These are phyloP conservation scores for Myochromella boudieri DNA, from an alignment of 768 basidiomycete genomes.

Conservation along the genomic window DNA sequence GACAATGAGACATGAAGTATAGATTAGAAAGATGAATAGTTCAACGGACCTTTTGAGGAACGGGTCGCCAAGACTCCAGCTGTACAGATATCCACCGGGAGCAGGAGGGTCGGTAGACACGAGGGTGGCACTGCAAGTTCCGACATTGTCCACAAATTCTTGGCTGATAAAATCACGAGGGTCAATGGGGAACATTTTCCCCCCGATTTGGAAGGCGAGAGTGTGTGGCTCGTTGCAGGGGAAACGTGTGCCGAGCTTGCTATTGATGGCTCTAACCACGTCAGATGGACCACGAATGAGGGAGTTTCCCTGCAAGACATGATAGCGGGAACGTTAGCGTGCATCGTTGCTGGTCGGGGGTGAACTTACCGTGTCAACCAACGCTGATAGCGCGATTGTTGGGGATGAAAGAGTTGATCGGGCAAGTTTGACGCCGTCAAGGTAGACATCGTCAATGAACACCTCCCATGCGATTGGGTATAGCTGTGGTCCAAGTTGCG, in stretches of 20 bases:
- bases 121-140: constrained; percentile 53
- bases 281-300: constrained; percentile 75
- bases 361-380: constrained; percentile 68
- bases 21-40: background rate
- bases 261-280: constrained; percentile 49
- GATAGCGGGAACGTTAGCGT: background rate
- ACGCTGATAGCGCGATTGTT: constrained; percentile 55
- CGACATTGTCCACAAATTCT: constrained; percentile 32
- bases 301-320: constrained; percentile 62
- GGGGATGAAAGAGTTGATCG: constrained; percentile 50
- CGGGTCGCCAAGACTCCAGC: constrained; percentile 77
- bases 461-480: constrained; percentile 76
- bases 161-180: constrained; percentile 67
- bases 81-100: constrained; percentile 60
- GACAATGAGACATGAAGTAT: background rate
- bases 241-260: constrained; percentile 43
- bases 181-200: constrained; percentile 69
- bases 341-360: too few relatives aligned
- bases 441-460: constrained; percentile 65
- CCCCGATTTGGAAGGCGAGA: constrained; percentile 67
- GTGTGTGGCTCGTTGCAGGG: constrained; percentile 62
- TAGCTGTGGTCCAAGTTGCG: constrained; percentile 32
- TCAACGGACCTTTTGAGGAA: constrained; percentile 68
- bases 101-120: constrained; percentile 63
- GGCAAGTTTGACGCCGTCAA: constrained; percentile 64